phyloP scores from a whole-genome alignment of 2,329 filamentous ascomycete genomes.

The Trichoderma endophyticum region DNA sequence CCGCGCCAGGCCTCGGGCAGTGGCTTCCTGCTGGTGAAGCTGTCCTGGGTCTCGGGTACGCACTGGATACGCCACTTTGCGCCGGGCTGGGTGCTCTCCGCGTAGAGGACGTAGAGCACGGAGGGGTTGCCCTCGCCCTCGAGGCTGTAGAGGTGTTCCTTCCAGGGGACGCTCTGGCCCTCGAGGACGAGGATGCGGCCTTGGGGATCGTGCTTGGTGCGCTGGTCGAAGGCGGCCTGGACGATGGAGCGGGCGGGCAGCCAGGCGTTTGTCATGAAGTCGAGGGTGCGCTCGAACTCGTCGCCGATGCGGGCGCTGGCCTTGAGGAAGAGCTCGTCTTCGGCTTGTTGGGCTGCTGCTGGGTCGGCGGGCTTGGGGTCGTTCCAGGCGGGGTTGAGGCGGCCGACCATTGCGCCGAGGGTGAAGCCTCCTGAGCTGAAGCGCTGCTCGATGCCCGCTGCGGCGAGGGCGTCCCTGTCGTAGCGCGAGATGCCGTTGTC shows the following conservation, averaged over 20 bases:
- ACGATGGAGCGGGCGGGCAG: slow-evolving; percentile 82
- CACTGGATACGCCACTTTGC: slow-evolving; percentile 92
- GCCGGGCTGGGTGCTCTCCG: slow-evolving; percentile 70
- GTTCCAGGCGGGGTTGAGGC: slow-evolving; percentile 80
- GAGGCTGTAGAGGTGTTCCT: slow-evolving; percentile 88
- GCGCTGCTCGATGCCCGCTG: slow-evolving; percentile 73
- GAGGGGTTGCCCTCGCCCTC: slow-evolving; percentile 55
- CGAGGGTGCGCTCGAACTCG: slow-evolving; percentile 78
- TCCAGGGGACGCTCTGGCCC: slow-evolving; percentile 81
- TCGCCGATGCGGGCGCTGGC: slow-evolving; percentile 84
- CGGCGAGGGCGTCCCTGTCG: slow-evolving; percentile 65
- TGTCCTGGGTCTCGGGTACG: slow-evolving; percentile 79
- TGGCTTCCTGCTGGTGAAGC: slow-evolving; percentile 88
- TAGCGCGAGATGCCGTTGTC: slow-evolving; percentile 91
- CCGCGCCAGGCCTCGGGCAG: slow-evolving; percentile 91
- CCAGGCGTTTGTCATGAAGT: slow-evolving; percentile 74
- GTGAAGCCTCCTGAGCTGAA: slow-evolving; percentile 82
- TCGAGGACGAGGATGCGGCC: slow-evolving; percentile 81
- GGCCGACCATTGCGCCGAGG: slow-evolving; percentile 77
- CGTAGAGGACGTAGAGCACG: slow-evolving; percentile 86
- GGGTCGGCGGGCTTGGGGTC: slow-evolving; percentile 54
- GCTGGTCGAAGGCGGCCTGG: slow-evolving; percentile 67
- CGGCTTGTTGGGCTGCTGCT: slow-evolving; percentile 61
- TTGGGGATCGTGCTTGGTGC: slow-evolving; percentile 64
- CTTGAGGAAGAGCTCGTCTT: slow-evolving; percentile 74